These are phyloP conservation scores for Colletotrichum gloeosporioides DNA, from an alignment of 2,329 filamentous ascomycete species.

Conservation along the genomic window DNA sequence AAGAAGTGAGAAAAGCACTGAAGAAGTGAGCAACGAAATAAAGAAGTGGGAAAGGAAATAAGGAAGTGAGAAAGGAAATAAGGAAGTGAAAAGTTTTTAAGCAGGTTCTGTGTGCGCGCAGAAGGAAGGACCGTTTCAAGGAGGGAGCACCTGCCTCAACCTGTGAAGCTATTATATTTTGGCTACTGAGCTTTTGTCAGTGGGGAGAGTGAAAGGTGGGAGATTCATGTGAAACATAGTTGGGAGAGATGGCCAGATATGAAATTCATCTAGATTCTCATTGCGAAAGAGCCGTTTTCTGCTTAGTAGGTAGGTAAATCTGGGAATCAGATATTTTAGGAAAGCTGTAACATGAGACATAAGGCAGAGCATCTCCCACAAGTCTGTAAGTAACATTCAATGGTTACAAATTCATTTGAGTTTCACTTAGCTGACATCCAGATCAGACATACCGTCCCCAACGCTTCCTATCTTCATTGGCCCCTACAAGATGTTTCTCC, in stretches of 20 bases:
- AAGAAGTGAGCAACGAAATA: background rate
- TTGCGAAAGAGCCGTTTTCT: background rate
- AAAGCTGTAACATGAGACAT: background rate
- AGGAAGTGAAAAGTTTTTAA: background rate
- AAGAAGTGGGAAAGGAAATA: background rate
- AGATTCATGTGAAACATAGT: background rate
- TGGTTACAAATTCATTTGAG: background rate
- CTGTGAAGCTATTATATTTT: background rate
- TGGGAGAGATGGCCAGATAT: background rate
- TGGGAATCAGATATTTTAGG: background rate
- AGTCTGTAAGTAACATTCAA: background rate
- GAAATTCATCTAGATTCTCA: background rate
- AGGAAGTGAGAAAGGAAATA: background rate
- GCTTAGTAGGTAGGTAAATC: background rate
- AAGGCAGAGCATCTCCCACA: background rate
- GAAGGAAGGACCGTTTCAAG: background rate
- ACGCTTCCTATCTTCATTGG: background rate
- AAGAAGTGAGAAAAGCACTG: background rate
- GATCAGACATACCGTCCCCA: background rate
- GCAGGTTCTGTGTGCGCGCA: background rate
- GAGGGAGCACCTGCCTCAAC: background rate
- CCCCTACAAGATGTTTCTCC: background rate
- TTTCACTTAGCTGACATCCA: background rate
- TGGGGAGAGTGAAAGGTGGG: background rate
- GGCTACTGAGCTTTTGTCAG: background rate